A percentile compares a stretch with the other conserved stretches of the same genome.
Conservation (phyloP, 2,329 filamentous ascomycete species). For the Talaromyces verruculosus region DNA sequence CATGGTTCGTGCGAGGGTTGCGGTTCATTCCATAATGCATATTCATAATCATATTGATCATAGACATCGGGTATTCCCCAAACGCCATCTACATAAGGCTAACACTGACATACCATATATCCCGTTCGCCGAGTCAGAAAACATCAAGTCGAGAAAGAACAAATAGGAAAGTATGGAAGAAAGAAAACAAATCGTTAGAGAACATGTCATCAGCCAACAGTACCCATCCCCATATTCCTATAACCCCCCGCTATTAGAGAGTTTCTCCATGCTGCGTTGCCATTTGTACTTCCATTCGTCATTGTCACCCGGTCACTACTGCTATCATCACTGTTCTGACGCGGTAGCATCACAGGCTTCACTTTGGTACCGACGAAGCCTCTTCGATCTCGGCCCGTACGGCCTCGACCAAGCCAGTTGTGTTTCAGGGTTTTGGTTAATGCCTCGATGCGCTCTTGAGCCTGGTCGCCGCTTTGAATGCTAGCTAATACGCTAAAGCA, state of each 20-base stretch:
- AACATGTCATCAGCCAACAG: not conserved
- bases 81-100: slow-evolving; percentile 9
- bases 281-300: slow-evolving; percentile 16
- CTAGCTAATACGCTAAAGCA: slow-evolving; percentile 88
- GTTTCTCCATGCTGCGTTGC: not conserved
- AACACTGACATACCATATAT: not conserved
- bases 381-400: slow-evolving; percentile 83
- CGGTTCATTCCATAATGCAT: slow-evolving; percentile 13
- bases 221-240: slow-evolving; percentile 16
- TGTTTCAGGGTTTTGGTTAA: slow-evolving; percentile 86
- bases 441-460: slow-evolving; percentile 76
- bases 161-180: not conserved
- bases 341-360: slow-evolving; percentile 28
- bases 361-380: slow-evolving; percentile 77
- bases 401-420: slow-evolving; percentile 90
- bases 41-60: slow-evolving; percentile 22
- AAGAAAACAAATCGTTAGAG: not conserved
- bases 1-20: too few relatives aligned
- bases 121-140: not conserved
- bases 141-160: not conserved
- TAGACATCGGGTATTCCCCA: slow-evolving; percentile 19
- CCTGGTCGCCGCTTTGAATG: slow-evolving; percentile 69
- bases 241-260: not conserved
- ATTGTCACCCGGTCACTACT: slow-evolving; percentile 23
- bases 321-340: slow-evolving; percentile 27